phyloP scores from a whole-genome alignment of 2,329 filamentous ascomycete genomes.

The Ilyonectria sp. region DNA sequence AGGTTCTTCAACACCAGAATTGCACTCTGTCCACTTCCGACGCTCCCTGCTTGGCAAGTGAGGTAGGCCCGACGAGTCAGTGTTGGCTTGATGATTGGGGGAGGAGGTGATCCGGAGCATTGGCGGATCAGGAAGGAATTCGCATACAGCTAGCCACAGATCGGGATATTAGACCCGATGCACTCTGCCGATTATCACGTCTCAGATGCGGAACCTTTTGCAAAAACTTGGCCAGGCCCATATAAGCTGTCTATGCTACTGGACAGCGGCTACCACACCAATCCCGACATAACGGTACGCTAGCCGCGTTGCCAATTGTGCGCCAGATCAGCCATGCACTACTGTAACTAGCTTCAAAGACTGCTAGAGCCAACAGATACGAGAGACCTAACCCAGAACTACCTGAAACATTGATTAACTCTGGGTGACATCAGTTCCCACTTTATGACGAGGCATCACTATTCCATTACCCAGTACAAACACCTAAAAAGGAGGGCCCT shows the following conservation, averaged over 20 bases:
- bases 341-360: not conserved
- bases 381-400: constrained; percentile 1
- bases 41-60: not conserved
- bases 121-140: not conserved
- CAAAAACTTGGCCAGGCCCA: not conserved
- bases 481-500: not conserved
- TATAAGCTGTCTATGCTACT: not conserved
- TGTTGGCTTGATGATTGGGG: not conserved
- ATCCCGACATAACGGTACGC: not conserved
- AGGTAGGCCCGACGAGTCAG: not conserved
- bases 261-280: not conserved
- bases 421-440: not conserved
- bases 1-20: not conserved
- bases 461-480: not conserved
- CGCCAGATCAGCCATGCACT: not conserved
- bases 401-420: not conserved
- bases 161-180: not conserved
- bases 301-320: not conserved
- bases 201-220: not conserved
- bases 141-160: not conserved
- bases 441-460: not conserved
- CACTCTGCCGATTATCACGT: not conserved
- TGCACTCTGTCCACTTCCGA: not conserved
- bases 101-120: not conserved
- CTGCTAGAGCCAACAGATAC: no score